Conservation (phyloP, 495 filamentous ascomycete genomes). For the Penicillium robsamsonii region DNA sequence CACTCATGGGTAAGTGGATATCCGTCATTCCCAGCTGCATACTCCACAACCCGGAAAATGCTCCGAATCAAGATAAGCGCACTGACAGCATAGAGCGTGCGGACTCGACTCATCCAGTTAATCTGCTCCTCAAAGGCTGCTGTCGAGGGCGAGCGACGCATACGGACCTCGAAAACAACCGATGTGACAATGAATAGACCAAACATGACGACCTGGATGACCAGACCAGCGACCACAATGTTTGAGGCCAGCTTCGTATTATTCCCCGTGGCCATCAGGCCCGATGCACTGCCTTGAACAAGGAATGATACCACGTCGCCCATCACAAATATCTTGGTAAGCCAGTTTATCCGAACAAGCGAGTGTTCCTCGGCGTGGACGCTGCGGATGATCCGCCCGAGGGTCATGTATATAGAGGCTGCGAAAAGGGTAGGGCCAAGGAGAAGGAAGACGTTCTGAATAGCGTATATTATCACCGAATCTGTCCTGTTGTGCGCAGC, state of each 20-base stretch:
- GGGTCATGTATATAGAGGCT: constrained; percentile 52
- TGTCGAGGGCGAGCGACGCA: constrained; percentile 22
- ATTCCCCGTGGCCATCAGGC: constrained; percentile 6
- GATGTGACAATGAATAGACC: constrained; percentile 33
- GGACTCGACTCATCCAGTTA: constrained; percentile 49
- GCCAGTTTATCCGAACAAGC: constrained; percentile 1
- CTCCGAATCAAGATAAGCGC: constrained; percentile 55
- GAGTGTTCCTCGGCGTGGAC: constrained; percentile 35
- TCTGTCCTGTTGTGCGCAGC: constrained; percentile 19
- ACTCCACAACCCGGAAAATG: constrained; percentile 61
- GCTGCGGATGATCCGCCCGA: constrained; percentile 43
- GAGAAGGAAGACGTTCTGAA: constrained; percentile 31
- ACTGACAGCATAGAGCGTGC: constrained; percentile 49
- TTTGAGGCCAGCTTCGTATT: constrained; percentile 3
- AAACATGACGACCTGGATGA: constrained; percentile 37
- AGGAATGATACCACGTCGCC: constrained; percentile 22
- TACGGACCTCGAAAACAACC: constrained; percentile 28
- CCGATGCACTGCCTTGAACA: constrained; percentile 15
- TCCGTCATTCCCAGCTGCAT: constrained; percentile 49
- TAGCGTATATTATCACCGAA: constrained; percentile 21
- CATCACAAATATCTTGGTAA: constrained; percentile 23
- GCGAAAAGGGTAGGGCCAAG: constrained; percentile 39
- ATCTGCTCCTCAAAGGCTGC: constrained; percentile 11
- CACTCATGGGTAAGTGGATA: constrained; percentile 39
- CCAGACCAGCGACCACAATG: constrained; percentile 34